These are phyloP conservation scores for slime mould (Dictyostelium discoideum) DNA, from an alignment of 78 protist genomes.

Conservation along the genomic window dicty_2.7 NC_007090.3:4734001-4734500, in stretches of 20 bases:
- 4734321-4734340: slow-evolving; percentile 88
- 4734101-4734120: slow-evolving; percentile 2
- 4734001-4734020: neutral
- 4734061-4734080: neutral
- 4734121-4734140: neutral
- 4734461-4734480: slow-evolving; percentile 55
- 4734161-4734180: neutral
- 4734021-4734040: neutral
- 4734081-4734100: neutral
- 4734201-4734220: neutral
- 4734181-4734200: neutral
- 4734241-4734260: slow-evolving; percentile 15
- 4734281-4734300: slow-evolving; percentile 65
- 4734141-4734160: neutral
- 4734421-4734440: slow-evolving; percentile 17
- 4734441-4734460: slow-evolving; percentile 58
- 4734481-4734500: slow-evolving; percentile 64
- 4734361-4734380: neutral
- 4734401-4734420: slow-evolving; percentile 88
- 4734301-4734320: slow-evolving; percentile 66
- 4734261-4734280: neutral
- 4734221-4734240: neutral
- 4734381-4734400: slow-evolving; percentile 88
- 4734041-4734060: slow-evolving; percentile 11
- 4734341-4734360: slow-evolving; percentile 89